A percentile compares a stretch with the other conserved stretches of the same genome.
phyloP scores from a whole-genome alignment of 2,329 filamentous ascomycete species.

The Lachnellula arida region DNA sequence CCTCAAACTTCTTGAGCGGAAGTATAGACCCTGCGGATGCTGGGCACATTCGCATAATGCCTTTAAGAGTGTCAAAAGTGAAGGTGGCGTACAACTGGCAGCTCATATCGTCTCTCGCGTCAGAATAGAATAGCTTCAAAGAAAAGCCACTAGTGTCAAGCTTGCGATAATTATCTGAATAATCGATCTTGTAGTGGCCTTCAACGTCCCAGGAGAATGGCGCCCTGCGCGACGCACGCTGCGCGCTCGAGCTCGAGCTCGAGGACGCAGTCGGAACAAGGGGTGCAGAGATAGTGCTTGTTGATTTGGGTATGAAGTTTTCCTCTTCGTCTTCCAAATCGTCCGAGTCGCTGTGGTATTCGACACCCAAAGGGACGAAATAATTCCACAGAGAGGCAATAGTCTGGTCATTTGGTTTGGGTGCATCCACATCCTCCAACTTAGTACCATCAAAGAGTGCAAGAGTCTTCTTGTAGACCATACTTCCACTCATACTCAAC shows the following conservation, averaged over 20 bases:
- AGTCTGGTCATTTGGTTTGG: background rate
- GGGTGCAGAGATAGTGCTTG: background rate
- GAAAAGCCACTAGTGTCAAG: background rate
- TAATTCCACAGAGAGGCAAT: background rate
- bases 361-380: background rate
- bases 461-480: background rate
- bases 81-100: background rate
- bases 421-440: background rate
- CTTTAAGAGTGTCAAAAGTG: background rate
- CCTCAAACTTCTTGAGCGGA: background rate
- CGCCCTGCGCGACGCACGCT: too few species aligned
- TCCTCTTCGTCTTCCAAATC: conserved; percentile 4
- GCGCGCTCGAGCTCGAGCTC: too few species aligned
- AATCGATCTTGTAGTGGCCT: background rate
- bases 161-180: background rate
- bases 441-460: background rate
- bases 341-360: background rate
- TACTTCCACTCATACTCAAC: background rate
- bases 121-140: background rate
- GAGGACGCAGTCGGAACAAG: background rate
- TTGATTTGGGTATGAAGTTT: background rate
- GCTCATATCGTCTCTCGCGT: background rate
- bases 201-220: background rate
- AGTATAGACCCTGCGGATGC: background rate
- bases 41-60: background rate